Evolutionary conservation across 768 basidiomycete genomes (phyloP).

Genomic region (Panus rudis): DNA sequence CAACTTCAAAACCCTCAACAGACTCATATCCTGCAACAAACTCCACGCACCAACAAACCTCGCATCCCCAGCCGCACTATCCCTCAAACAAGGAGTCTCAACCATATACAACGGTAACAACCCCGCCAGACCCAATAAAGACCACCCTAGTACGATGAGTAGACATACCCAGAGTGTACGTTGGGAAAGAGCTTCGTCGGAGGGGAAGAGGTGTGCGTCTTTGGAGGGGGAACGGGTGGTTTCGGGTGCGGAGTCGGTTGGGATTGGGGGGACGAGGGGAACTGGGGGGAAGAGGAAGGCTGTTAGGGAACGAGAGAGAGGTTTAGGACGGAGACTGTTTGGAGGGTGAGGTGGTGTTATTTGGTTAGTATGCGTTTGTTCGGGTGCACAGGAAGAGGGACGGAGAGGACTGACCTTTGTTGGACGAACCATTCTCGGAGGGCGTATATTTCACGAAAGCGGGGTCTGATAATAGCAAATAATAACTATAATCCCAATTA

Average conservation of each 20-base stretch:
- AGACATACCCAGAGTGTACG: conserved; percentile 64
- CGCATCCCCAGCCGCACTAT: conserved; percentile 36
- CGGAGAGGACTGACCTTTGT: conserved; percentile 43
- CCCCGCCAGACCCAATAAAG: conserved; percentile 60
- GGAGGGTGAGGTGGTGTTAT: conserved; percentile 7
- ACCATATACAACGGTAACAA: conserved; percentile 71
- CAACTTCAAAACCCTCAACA: conserved; percentile 65
- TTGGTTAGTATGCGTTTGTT: neutral
- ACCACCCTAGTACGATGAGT: conserved; percentile 58
- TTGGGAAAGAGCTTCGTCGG: conserved; percentile 69
- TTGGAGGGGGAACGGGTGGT: conserved; percentile 39
- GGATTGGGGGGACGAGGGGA: conserved; percentile 54
- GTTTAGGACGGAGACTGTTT: conserved; percentile 54
- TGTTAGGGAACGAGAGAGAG: conserved; percentile 49
- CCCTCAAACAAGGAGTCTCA: conserved; percentile 58
- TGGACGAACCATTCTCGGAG: conserved; percentile 74
- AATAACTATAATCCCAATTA: conserved; percentile 46
- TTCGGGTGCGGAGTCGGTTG: conserved; percentile 49
- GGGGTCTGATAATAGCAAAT: conserved; percentile 64
- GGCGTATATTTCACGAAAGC: conserved; percentile 64
- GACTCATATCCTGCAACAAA: conserved; percentile 65
- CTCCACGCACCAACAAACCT: conserved; percentile 55
- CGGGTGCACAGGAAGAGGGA: too few relatives aligned
- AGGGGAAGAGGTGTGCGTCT: conserved; percentile 58
- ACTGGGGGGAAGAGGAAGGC: conserved; percentile 69